Percentiles rank a stretch among this genome's conserved stretches.
Evolutionary conservation across 768 basidiomycete species (phyloP).

Genomic region (Neoboletus magnificus): DNA sequence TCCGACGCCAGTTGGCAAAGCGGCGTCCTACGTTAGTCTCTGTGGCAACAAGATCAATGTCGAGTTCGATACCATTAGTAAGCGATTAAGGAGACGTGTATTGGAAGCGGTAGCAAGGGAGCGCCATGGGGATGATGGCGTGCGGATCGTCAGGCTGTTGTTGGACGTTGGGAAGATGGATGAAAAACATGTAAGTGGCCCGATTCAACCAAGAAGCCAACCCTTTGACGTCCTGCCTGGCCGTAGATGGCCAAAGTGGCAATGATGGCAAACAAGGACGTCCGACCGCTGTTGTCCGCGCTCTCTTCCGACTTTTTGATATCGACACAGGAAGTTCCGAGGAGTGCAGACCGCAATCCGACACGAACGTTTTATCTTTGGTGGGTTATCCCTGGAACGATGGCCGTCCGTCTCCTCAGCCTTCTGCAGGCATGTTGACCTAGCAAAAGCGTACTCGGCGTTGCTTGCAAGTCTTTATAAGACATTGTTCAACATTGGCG

Average conservation of each 20-base stretch:
- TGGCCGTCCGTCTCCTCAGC: neutral
- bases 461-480: conserved; percentile 83
- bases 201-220: neutral
- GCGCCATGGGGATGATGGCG: conserved; percentile 77
- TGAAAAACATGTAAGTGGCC: conserved; percentile 75
- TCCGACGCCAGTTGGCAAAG: conserved; percentile 67
- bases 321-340: conserved; percentile 90
- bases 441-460: conserved; percentile 74
- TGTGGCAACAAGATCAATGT: conserved; percentile 71
- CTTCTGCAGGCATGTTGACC: conserved; percentile 77
- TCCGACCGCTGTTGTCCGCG: conserved; percentile 73
- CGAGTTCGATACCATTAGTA: conserved; percentile 71
- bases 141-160: conserved; percentile 77
- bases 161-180: conserved; percentile 87
- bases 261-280: conserved; percentile 89
- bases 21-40: conserved; percentile 69
- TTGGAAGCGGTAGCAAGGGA: conserved; percentile 80
- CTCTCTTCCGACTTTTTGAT: conserved; percentile 81
- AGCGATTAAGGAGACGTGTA: conserved; percentile 63
- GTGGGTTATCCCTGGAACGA: conserved; percentile 38
- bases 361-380: conserved; percentile 90
- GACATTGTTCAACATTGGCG: conserved; percentile 81
- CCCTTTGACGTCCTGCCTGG: neutral
- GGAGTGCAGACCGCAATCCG: conserved; percentile 86
- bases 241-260: conserved; percentile 86